A percentile compares a stretch with the other conserved stretches of the same genome.
phyloP scores from a whole-genome alignment of 2,329 filamentous ascomycete genomes.

The Thelonectria discophora region DNA sequence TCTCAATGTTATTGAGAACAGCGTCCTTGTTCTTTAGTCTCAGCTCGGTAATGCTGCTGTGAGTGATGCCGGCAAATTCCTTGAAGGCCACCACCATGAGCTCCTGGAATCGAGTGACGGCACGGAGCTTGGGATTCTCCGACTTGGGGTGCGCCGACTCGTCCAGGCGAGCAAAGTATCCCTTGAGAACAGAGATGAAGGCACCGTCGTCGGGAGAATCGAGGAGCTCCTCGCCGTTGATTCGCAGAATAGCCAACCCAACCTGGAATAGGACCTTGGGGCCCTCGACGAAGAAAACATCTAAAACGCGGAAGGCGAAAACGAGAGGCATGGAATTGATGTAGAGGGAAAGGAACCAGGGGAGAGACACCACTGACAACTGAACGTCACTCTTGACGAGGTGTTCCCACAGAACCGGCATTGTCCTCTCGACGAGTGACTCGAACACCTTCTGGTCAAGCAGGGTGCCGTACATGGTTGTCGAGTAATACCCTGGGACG shows the following conservation, averaged over 20 bases:
- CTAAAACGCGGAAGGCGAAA: constrained; percentile 94
- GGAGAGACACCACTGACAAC: constrained; percentile 93
- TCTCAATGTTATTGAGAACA: constrained; percentile 95
- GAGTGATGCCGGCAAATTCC: constrained; percentile 95
- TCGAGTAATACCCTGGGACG: constrained; percentile 96
- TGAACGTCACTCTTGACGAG: constrained; percentile 97
- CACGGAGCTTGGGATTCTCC: constrained; percentile 91
- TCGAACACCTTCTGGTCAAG: constrained; percentile 98
- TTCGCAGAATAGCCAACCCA: constrained; percentile 92
- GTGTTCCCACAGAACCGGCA: constrained; percentile 98
- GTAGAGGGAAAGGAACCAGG: constrained; percentile 97
- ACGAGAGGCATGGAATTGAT: constrained; percentile 99
- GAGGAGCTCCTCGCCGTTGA: constrained; percentile 95
- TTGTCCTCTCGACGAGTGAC: constrained; percentile 96
- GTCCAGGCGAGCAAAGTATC: constrained; percentile 91
- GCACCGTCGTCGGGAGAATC: constrained; percentile 94
- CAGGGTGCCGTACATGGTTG: constrained; percentile 98
- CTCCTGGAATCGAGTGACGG: constrained; percentile 96
- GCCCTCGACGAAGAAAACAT: constrained; percentile 98
- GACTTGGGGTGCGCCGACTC: constrained; percentile 96
- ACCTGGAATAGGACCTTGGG: constrained; percentile 98
- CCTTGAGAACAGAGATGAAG: constrained; percentile 95
- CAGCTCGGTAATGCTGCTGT: constrained; percentile 88
- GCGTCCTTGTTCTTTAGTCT: constrained; percentile 92
- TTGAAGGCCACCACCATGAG: constrained; percentile 99